Conservation (phyloP, 768 basidiomycete genomes). For the Fomitopsis serialis region DNA sequence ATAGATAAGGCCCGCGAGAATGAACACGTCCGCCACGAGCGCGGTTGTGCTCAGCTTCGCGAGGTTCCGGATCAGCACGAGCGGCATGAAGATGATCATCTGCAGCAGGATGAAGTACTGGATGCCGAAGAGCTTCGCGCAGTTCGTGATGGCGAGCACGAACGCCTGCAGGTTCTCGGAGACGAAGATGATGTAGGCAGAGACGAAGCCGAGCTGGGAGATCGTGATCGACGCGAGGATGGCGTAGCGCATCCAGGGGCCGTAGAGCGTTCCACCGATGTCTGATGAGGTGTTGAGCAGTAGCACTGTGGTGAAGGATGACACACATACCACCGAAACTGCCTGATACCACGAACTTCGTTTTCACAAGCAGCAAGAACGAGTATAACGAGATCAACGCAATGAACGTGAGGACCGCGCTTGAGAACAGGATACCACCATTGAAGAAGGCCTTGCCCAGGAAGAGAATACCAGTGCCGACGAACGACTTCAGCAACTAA, state of each 20-base stretch:
- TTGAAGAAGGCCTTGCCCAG: slow-evolving; percentile 97
- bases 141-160: slow-evolving; percentile 74
- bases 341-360: slow-evolving; percentile 85
- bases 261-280: slow-evolving; percentile 89
- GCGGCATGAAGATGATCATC: slow-evolving; percentile 80
- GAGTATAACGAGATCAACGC: slow-evolving; percentile 87
- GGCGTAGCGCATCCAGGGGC: slow-evolving; percentile 85
- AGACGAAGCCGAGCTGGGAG: slow-evolving; percentile 86
- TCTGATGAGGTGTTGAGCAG: slow-evolving; percentile 42
- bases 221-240: slow-evolving; percentile 85
- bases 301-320: not conserved
- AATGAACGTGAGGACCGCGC: slow-evolving; percentile 70
- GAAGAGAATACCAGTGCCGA: slow-evolving; percentile 94
- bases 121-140: slow-evolving; percentile 59
- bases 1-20: slow-evolving; percentile 81
- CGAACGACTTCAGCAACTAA: slow-evolving; percentile 87
- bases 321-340: slow-evolving; percentile 80
- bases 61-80: slow-evolving; percentile 88
- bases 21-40: slow-evolving; percentile 91
- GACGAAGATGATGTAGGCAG: slow-evolving; percentile 94
- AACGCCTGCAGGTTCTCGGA: slow-evolving; percentile 87
- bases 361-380: slow-evolving; percentile 84
- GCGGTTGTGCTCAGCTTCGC: slow-evolving; percentile 91
- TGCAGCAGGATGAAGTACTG: slow-evolving; percentile 82
- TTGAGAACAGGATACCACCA: slow-evolving; percentile 89